Evolutionary conservation across 1,284 basidiomycete species (phyloP), one percentile per base, ranked within the genome.

Genomic region (Hemileia vastatrix): DNA sequence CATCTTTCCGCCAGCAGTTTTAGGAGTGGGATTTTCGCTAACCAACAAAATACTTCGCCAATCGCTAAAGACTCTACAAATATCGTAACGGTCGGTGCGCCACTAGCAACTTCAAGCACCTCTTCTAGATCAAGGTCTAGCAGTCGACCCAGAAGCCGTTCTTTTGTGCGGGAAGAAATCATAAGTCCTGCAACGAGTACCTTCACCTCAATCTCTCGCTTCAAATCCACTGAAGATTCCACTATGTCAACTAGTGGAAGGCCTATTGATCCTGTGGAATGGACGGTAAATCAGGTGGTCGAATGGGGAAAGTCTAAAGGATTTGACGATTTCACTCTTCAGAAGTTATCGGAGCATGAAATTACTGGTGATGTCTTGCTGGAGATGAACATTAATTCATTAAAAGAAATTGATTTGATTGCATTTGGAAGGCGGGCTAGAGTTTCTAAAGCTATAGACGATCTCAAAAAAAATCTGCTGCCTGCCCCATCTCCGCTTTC

Each of bases 341-440:
- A 84, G 67, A 94, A 90, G 76, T 96, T 98, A 71, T 83, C 73
- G 88, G 91, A 95, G 77, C 93, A 99, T 82, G 94, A 99, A 77
- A 98, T 99, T 65, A 89, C 91, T 0, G 94, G 95, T 13, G 95
- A 98, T 71, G 88, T 97, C 21, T 82, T 98, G 3, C 83, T 98
- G 61, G 93, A 96, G 70, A 86, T 98, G 67, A 92, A 97, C 70
- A 84, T 86, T 54, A 87, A 87, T 70, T 81, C 95, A 18, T 84
- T 98, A 70, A 97, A 97, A 78, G 95, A 98, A 78, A 88, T 98
- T 65, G 95, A 94, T 52, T 90, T 98, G 67, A 79, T 83, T 66
- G 90, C 92, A 1, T 96, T 95, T 70, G 95, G 94, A 21, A 94
- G 95, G 76, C 88, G 94, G 15, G 83, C 90, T 74, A 85, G 91